A percentile compares a stretch with the other conserved stretches of the same genome.
Conservation (phyloP, 306 rosid genomes). For the Rubus idaeus region DNA sequence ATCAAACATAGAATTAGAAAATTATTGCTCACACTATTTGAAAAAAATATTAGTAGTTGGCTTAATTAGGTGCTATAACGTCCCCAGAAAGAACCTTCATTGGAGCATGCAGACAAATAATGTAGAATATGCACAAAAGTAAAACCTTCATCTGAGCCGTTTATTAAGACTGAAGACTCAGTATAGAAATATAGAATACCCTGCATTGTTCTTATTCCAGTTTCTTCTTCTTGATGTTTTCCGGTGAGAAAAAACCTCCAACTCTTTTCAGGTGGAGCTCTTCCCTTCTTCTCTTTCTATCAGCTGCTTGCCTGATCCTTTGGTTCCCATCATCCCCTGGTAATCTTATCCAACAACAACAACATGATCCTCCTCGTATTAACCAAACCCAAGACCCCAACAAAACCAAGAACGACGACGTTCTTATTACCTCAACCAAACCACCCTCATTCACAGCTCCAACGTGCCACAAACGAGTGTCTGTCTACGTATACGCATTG, state of each 20-base stretch:
- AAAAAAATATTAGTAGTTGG: neutral
- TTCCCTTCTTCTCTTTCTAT: constrained; percentile 39
- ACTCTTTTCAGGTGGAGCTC: constrained; percentile 24
- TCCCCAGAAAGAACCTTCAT: neutral
- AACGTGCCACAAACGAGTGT: constrained; percentile 37
- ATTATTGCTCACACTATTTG: neutral
- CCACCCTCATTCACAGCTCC: neutral
- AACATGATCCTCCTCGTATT: neutral
- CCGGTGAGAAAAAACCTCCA: constrained; percentile 1
- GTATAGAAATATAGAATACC: neutral
- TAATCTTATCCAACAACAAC: neutral
- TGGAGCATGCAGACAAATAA: neutral
- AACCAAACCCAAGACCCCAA: constrained; percentile 1
- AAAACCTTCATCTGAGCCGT: neutral
- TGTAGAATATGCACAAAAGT: neutral
- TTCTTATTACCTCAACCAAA: neutral
- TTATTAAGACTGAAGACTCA: neutral
- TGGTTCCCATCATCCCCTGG: constrained; percentile 26
- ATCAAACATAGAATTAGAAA: neutral
- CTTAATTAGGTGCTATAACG: neutral
- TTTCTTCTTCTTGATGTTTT: constrained; percentile 1
- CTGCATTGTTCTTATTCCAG: neutral
- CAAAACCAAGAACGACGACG: neutral
- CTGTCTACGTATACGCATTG: constrained; percentile 57
- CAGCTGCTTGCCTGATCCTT: constrained; percentile 42